Conservation (phyloP, 2,329 filamentous ascomycete species). For the Trichophyton simii region DNA sequence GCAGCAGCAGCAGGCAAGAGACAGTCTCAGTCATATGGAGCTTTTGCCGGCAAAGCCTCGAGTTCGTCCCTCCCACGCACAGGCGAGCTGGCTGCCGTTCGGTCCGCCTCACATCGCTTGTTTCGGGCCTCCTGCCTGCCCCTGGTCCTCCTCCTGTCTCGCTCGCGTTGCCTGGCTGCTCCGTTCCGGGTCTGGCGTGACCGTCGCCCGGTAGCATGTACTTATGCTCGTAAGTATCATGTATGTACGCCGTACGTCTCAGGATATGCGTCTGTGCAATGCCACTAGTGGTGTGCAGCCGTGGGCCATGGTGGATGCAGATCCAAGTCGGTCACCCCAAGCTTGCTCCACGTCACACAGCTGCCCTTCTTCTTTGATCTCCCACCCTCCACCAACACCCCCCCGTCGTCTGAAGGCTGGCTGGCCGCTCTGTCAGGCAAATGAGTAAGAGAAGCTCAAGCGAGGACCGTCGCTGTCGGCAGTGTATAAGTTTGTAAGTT, state of each 20-base stretch:
- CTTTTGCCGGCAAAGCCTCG: too few species aligned
- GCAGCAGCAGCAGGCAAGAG: background rate
- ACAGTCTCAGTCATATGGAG: background rate
- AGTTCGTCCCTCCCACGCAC: background rate
- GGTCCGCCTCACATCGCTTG: background rate
- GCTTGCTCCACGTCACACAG: conserved; percentile 1
- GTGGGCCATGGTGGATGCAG: background rate
- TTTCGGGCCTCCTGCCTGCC: background rate
- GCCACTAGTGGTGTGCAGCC: background rate
- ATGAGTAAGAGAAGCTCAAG: background rate
- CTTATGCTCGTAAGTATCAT: background rate
- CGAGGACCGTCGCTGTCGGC: too few species aligned
- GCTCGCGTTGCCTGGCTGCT: background rate
- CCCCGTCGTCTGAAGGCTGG: background rate
- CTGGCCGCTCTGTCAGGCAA: background rate
- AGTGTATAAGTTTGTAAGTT: too few species aligned
- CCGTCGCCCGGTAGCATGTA: background rate
- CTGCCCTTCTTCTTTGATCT: background rate
- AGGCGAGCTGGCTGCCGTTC: background rate
- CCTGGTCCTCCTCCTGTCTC: background rate
- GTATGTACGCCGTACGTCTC: background rate
- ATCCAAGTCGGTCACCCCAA: background rate
- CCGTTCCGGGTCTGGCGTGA: background rate
- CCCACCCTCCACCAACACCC: background rate
- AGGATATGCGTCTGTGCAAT: conserved; percentile 1